Evolutionary conservation across 2,329 filamentous ascomycete genomes (phyloP).

Genomic region (Lasiodiplodia theobromae): DNA sequence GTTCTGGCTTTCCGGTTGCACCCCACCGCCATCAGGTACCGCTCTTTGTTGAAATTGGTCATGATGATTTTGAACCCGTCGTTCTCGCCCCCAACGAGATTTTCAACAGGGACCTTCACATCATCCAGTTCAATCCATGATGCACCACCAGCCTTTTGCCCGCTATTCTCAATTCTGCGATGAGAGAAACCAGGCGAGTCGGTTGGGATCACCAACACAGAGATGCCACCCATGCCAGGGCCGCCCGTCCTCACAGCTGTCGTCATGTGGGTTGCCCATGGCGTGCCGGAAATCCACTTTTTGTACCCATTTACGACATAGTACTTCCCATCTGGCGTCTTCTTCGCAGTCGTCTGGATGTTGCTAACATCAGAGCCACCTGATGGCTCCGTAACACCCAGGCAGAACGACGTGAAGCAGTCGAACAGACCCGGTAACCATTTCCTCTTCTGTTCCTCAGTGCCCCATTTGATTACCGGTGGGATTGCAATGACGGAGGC

Average conservation of each 20-base stretch:
- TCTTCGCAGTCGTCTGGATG: constrained; percentile 69
- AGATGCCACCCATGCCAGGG: constrained; percentile 61
- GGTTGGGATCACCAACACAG: constrained; percentile 64
- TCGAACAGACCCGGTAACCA: constrained; percentile 67
- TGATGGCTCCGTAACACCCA: constrained; percentile 71
- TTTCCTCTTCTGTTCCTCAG: constrained; percentile 62
- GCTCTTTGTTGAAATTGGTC: constrained; percentile 61
- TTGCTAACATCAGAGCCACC: constrained; percentile 69
- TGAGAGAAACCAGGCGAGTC: constrained; percentile 58
- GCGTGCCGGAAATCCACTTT: constrained; percentile 72
- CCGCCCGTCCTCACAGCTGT: constrained; percentile 68
- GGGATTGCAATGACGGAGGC: constrained; percentile 69
- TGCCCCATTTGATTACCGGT: constrained; percentile 69
- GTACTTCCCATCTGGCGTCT: constrained; percentile 76
- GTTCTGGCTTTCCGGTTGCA: constrained; percentile 65
- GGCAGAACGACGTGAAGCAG: constrained; percentile 67
- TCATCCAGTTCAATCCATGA: constrained; percentile 65
- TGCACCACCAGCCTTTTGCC: constrained; percentile 70
- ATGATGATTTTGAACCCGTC: constrained; percentile 66
- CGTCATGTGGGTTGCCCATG: constrained; percentile 67
- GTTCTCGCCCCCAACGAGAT: constrained; percentile 63
- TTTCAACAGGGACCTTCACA: constrained; percentile 61
- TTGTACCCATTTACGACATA: constrained; percentile 73
- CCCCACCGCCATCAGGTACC: constrained; percentile 64
- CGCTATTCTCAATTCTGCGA: constrained; percentile 68